Percentiles rank a stretch among this genome's conserved stretches.
These are phyloP conservation scores for Eucalyptus sideroxylon DNA, from an alignment of 345 rosid genomes.

Conservation along the genomic window DNA sequence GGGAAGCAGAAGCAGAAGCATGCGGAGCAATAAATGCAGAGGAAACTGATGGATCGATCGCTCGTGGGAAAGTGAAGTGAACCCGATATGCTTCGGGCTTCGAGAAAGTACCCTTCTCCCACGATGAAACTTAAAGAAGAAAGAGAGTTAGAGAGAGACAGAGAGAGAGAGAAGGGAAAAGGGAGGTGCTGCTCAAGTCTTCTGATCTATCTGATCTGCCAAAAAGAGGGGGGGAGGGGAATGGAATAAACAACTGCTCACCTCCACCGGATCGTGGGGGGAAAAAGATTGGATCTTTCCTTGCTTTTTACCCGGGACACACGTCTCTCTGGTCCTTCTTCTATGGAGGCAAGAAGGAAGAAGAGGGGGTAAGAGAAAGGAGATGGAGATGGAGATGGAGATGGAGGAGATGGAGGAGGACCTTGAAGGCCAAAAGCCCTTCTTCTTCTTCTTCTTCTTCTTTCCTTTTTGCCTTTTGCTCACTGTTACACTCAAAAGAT, in stretches of 20 bases:
- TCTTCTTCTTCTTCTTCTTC: not conserved
- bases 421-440: not conserved
- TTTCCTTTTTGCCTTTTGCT: not conserved
- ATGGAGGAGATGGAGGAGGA: not conserved
- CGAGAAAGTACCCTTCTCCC: not conserved
- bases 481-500: conserved; percentile 10
- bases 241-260: not conserved
- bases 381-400: not conserved
- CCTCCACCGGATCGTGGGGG: not conserved
- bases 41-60: not conserved
- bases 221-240: not conserved
- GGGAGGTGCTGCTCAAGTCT: not conserved
- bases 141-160: not conserved
- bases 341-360: not conserved
- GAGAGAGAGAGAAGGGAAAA: not conserved
- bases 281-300: not conserved
- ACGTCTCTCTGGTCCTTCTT: not conserved
- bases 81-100: not conserved
- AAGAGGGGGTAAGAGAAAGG: not conserved
- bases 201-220: not conserved
- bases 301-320: not conserved
- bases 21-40: not conserved
- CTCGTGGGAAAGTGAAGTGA: not conserved
- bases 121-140: not conserved
- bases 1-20: not conserved